Base-by-base conservation (phyloP, 495 filamentous ascomycete genomes). In the Entonaema liquescens region DNA sequence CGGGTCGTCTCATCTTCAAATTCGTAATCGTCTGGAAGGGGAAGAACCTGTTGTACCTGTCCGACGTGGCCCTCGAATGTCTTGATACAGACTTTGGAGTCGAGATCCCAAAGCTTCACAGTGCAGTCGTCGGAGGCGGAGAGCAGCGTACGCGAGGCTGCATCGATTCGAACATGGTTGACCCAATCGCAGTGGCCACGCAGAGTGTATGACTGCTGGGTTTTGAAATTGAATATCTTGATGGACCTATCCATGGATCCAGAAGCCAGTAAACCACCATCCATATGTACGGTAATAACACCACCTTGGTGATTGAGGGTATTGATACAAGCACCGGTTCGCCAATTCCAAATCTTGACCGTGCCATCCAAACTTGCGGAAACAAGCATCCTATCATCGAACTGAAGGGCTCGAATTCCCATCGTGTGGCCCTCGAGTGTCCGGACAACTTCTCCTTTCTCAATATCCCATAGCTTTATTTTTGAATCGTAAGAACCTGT, bases 261-360 rank as follows among this genome's bases (percentile, higher is more conserved):
- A 1, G 93, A 93, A 0, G 92, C 94, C 5, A 98, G 87, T 62
- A 95, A 86, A 13, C 89, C 90, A 3, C 85, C 87, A 55, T 94
- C 91, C 75, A 97, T 97, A 78, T 98, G 92, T 7, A 99, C 82
- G 28, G 89, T 88, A 64, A 98, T 91, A 19, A 99, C 88, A 12
- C 93, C 94, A 42, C 86, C 89, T 8, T 84, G 87, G 75, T 98
- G 95, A 4, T 85, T 85, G 36, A 94, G 89, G 1, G 89, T 97
- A 13, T 90, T 92, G 47, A 97, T 85, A 74, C 92, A 96, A 72
- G 92, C 88, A 47, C 95, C 95, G 0, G 94, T 98, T 42, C 91
- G 86, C 93, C 94, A 98, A 71, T 98, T 97, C 96, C 95, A 99
- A 29, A 98, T 88, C 76, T 92, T 92, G 61, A 99, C 80, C 17